A percentile compares a stretch with the other conserved stretches of the same genome.
These are phyloP conservation scores for Aspergillus tanneri DNA, from an alignment of 2,329 filamentous ascomycete species.

Conservation along the genomic window DNA sequence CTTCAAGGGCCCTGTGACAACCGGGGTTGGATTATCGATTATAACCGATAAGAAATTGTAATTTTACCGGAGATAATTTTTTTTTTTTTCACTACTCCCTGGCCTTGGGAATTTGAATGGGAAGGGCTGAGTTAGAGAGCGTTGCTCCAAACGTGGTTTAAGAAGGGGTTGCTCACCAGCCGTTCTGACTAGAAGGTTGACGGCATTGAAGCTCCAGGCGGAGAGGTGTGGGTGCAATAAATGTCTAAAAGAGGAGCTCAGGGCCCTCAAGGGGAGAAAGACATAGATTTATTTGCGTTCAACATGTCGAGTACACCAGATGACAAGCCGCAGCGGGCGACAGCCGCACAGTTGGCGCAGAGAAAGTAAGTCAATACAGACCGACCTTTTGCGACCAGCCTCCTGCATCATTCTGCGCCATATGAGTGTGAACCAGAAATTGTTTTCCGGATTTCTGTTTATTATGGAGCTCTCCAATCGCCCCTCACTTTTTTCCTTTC, in stretches of 20 bases:
- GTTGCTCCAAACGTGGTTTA: slow-evolving; percentile 9
- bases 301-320: slow-evolving; percentile 43
- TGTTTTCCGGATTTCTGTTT: background rate
- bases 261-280: slow-evolving; percentile 38
- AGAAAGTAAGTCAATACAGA: slow-evolving; percentile 52
- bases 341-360: slow-evolving; percentile 54
- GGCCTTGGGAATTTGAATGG: too few relatives aligned
- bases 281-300: slow-evolving; percentile 29
- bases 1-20: too few relatives aligned
- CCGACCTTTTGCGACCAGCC: slow-evolving; percentile 17
- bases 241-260: slow-evolving; percentile 44
- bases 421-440: too few relatives aligned
- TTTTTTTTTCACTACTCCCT: too few relatives aligned
- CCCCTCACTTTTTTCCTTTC: background rate
- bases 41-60: slow-evolving; percentile 2
- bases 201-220: slow-evolving; percentile 15
- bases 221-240: slow-evolving; percentile 21
- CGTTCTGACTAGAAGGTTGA: background rate
- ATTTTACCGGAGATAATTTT: too few relatives aligned
- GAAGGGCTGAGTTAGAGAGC: slow-evolving; percentile 8
- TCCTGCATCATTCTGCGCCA: slow-evolving; percentile 6
- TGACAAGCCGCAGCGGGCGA: slow-evolving; percentile 52
- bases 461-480: too few relatives aligned
- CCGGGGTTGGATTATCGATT: background rate
- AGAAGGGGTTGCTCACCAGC: slow-evolving; percentile 19